A percentile compares a stretch with the other conserved stretches of the same genome.
These are phyloP conservation scores for Trametes pubescens DNA, from an alignment of 1,284 basidiomycete species.

Conservation along the genomic window DNA sequence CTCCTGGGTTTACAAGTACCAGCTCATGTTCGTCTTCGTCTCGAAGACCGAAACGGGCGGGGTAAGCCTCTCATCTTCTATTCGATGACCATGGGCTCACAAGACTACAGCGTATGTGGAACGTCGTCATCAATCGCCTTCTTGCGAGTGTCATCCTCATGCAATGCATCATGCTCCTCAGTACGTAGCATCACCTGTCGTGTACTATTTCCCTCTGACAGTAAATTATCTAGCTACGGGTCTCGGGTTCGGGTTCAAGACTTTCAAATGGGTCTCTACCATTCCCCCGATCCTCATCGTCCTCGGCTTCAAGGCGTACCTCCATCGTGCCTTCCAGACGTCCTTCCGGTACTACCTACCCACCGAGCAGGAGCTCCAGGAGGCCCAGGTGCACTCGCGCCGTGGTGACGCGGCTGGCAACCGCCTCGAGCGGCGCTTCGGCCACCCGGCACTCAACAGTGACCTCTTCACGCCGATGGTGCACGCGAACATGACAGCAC, in stretches of 20 bases:
- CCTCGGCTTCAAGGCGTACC: constrained; percentile 83
- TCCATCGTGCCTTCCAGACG: constrained; percentile 71
- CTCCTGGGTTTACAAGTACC: constrained; percentile 89
- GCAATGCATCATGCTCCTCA: constrained; percentile 88
- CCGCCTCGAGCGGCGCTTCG: constrained; percentile 84
- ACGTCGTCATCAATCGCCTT: constrained; percentile 88
- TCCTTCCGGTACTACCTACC: constrained; percentile 85
- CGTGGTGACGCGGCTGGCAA: constrained; percentile 72
- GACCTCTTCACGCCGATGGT: constrained; percentile 90
- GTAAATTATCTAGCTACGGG: constrained; percentile 74
- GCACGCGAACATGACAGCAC: constrained; percentile 83
- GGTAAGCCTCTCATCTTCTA: constrained; percentile 52
- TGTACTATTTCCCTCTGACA: not conserved
- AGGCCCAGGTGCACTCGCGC: constrained; percentile 75
- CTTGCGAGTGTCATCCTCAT: constrained; percentile 80
- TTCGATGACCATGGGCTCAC: not conserved
- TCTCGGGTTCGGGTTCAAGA: constrained; percentile 79
- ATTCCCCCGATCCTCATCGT: constrained; percentile 83
- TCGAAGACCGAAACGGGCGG: constrained; percentile 92
- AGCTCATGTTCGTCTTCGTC: constrained; percentile 92
- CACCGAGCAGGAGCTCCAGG: constrained; percentile 72
- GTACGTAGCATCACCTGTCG: constrained; percentile 54
- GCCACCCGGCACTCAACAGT: constrained; percentile 82
- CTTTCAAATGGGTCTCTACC: constrained; percentile 75
- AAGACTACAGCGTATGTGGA: constrained; percentile 82